Conservation (phyloP, 257 asterid genomes). For the Ajuga chamaepitys region DNA sequence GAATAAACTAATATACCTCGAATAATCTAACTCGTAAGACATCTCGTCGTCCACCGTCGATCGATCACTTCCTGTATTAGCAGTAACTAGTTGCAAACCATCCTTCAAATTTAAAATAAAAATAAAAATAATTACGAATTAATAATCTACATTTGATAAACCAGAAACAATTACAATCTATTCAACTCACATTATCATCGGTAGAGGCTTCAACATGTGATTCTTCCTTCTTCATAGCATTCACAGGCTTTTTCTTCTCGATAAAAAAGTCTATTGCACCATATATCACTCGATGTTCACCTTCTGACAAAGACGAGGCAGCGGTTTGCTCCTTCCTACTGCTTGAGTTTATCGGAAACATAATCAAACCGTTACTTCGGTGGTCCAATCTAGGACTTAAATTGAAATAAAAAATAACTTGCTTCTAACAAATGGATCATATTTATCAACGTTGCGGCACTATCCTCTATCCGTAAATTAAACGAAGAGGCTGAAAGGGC, state of each 20-base stretch:
- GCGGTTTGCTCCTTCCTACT: constrained; percentile 26
- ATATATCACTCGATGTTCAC: constrained; percentile 25
- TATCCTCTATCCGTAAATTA: constrained; percentile 79
- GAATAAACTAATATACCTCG: too few species aligned
- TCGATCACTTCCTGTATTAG: constrained; percentile 74
- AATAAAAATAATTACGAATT: neutral
- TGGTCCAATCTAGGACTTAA: constrained; percentile 43
- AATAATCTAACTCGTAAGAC: too few species aligned
- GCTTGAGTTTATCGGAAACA: constrained; percentile 36
- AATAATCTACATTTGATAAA: neutral
- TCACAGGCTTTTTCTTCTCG: constrained; percentile 22
- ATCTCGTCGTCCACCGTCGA: constrained; percentile 72
- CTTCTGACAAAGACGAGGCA: constrained; percentile 9
- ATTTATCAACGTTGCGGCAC: constrained; percentile 59
- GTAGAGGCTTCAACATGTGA: constrained; percentile 15
- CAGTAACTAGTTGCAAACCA: constrained; percentile 80
- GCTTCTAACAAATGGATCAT: constrained; percentile 42
- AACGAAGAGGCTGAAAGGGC: too few species aligned
- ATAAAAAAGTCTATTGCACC: constrained; percentile 89
- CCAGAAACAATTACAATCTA: neutral
- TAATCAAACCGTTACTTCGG: constrained; percentile 13
- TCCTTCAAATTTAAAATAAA: constrained; percentile 55
- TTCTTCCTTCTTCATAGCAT: constrained; percentile 45
- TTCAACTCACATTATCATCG: constrained; percentile 49
- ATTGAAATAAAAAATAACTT: constrained; percentile 45